A percentile compares a stretch with the other conserved stretches of the same genome.
These are phyloP conservation scores for Cryptosporidium ryanae DNA, from an alignment of 169 alveolate species.

Conservation along the genomic window DNA sequence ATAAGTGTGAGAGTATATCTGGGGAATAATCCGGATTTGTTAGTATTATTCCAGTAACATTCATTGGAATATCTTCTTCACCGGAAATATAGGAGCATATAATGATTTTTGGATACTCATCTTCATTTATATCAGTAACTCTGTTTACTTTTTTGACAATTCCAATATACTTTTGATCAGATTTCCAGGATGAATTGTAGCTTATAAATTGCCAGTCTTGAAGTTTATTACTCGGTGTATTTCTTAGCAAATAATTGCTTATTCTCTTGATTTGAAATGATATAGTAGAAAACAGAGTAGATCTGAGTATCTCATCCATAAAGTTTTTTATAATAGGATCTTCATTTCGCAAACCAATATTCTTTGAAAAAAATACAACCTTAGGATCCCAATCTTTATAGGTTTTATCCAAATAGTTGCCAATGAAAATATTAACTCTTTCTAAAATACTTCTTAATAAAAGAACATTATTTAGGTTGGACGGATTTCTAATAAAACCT, in stretches of 20 bases:
- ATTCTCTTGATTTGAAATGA: constrained; percentile 57
- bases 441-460: constrained; percentile 54
- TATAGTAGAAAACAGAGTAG: constrained; percentile 50
- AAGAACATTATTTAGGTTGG: background rate
- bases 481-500: constrained; percentile 15
- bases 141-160: constrained; percentile 20
- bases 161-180: constrained; percentile 37
- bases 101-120: constrained; percentile 33
- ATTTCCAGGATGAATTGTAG: constrained; percentile 53
- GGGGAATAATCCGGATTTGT: constrained; percentile 89
- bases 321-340: constrained; percentile 28
- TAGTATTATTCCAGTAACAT: constrained; percentile 86
- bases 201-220: constrained; percentile 66
- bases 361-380: constrained; percentile 40
- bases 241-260: constrained; percentile 13
- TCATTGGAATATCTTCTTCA: constrained; percentile 92
- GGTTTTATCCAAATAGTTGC: constrained; percentile 23
- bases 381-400: constrained; percentile 55
- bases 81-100: constrained; percentile 81
- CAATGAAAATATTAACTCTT: constrained; percentile 60
- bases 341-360: constrained; percentile 13
- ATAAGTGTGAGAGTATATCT: constrained; percentile 91
- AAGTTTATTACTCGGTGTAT: background rate
- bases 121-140: constrained; percentile 35
- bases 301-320: constrained; percentile 59